Conservation (phyloP, 2,329 filamentous ascomycete species). For the Aspergillus puulaauensis region DNA sequence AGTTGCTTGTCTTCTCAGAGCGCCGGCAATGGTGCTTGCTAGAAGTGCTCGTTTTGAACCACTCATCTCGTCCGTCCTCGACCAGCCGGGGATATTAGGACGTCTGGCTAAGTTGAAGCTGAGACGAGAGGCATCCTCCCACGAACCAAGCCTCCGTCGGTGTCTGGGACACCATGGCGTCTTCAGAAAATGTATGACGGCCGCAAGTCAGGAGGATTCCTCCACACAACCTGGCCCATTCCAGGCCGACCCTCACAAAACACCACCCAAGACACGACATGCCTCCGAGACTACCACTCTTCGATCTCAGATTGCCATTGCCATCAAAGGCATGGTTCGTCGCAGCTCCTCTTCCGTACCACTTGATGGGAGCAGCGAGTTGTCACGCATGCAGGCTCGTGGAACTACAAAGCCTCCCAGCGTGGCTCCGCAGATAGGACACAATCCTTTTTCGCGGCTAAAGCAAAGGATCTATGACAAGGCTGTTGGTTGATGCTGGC, state of each 20-base stretch:
- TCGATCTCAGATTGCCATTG: constrained; percentile 10
- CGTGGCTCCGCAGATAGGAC: neutral
- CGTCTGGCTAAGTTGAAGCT: constrained; percentile 18
- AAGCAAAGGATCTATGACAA: neutral
- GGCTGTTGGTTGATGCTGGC: neutral
- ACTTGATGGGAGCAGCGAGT: neutral
- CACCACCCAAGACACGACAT: neutral
- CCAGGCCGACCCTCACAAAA: neutral
- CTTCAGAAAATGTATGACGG: constrained; percentile 13
- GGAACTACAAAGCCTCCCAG: neutral
- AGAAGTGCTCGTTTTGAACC: constrained; percentile 7
- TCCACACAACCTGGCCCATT: neutral
- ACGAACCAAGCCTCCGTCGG: constrained; percentile 16
- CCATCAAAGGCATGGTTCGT: constrained; percentile 14
- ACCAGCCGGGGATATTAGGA: constrained; percentile 1
- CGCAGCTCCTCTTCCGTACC: neutral
- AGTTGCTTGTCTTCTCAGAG: neutral
- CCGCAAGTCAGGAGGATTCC: constrained; percentile 13
- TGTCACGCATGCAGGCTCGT: neutral
- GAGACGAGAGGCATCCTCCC: constrained; percentile 12
- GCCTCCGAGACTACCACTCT: neutral
- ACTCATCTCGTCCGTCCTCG: constrained; percentile 1
- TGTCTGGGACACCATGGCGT: constrained; percentile 18
- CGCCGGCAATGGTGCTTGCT: neutral
- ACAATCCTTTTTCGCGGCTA: neutral